phyloP scores from a whole-genome alignment of 1,284 basidiomycete species.

The Cutaneotrichosporon sp. region DNA sequence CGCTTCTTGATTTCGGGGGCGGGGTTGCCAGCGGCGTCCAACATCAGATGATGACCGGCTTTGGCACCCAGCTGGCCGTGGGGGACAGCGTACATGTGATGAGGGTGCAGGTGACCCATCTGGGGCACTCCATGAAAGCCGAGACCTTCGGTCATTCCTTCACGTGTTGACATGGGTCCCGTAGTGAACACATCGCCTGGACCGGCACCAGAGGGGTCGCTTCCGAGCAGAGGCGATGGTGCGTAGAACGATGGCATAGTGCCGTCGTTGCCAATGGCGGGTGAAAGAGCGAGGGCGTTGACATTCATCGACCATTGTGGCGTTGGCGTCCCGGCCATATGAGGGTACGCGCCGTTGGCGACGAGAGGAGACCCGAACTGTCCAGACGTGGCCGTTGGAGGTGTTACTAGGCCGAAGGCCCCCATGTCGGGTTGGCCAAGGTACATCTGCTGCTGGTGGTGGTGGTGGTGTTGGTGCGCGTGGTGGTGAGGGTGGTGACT shows the following conservation, averaged over 20 bases:
- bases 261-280: slow-evolving; percentile 5
- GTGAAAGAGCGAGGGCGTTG: slow-evolving; percentile 14
- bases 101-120: slow-evolving; percentile 1
- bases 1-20: slow-evolving; percentile 26
- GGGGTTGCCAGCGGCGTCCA: slow-evolving; percentile 18
- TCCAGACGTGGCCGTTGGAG: slow-evolving; percentile 11
- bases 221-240: slow-evolving; percentile 9
- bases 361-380: slow-evolving; percentile 17
- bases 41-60: slow-evolving; percentile 11
- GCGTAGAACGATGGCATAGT: slow-evolving; percentile 5
- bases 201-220: slow-evolving; percentile 6
- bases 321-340: slow-evolving; percentile 3
- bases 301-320: slow-evolving; percentile 12
- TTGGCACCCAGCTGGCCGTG: slow-evolving; percentile 13
- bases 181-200: slow-evolving; percentile 12
- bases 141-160: slow-evolving; percentile 3
- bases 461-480: background rate
- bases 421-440: slow-evolving; percentile 10
- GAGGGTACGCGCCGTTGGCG: slow-evolving; percentile 7
- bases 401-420: slow-evolving; percentile 14
- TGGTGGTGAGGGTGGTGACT: background rate
- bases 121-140: slow-evolving; percentile 6
- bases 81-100: slow-evolving; percentile 2
- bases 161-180: slow-evolving; percentile 1
- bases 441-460: slow-evolving; percentile 7